These are phyloP conservation scores for Alternaria consortialis DNA, from an alignment of 2,329 filamentous ascomycete species.

Conservation along the genomic window DNA sequence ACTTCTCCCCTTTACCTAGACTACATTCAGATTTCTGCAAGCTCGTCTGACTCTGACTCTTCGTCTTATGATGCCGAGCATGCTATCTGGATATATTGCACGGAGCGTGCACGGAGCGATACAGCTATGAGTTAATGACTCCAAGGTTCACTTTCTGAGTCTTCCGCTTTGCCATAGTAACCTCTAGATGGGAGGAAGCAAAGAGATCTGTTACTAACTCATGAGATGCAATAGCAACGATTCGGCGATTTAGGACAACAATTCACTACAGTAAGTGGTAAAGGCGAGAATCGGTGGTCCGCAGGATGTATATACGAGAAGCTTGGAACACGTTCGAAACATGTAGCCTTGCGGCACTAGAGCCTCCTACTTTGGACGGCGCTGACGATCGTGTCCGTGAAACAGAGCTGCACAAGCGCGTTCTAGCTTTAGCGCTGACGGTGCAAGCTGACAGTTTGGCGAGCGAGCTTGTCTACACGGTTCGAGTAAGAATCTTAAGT, in stretches of 20 bases:
- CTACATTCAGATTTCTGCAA: not conserved
- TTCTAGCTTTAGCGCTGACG: not conserved
- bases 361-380: constrained; percentile 4
- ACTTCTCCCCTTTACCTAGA: not conserved
- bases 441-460: not conserved
- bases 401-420: constrained; percentile 6
- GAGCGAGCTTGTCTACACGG: not conserved
- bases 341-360: constrained; percentile 7
- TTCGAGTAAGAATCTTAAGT: not conserved
- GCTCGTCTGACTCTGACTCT: not conserved
- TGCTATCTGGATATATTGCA: not conserved
- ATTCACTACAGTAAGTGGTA: not conserved
- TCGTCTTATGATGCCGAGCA: not conserved
- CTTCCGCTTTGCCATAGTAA: not conserved
- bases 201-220: not conserved
- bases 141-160: not conserved
- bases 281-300: not conserved
- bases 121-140: not conserved
- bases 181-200: not conserved
- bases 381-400: constrained; percentile 3
- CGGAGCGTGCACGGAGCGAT: not conserved
- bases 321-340: constrained; percentile 14
- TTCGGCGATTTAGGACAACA: not conserved
- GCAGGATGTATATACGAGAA: not conserved
- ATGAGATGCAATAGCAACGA: not conserved